A percentile compares a stretch with the other conserved stretches of the same genome.
These are phyloP conservation scores for Echites panduratus DNA, from an alignment of 257 asterid species.

Conservation along the genomic window DNA sequence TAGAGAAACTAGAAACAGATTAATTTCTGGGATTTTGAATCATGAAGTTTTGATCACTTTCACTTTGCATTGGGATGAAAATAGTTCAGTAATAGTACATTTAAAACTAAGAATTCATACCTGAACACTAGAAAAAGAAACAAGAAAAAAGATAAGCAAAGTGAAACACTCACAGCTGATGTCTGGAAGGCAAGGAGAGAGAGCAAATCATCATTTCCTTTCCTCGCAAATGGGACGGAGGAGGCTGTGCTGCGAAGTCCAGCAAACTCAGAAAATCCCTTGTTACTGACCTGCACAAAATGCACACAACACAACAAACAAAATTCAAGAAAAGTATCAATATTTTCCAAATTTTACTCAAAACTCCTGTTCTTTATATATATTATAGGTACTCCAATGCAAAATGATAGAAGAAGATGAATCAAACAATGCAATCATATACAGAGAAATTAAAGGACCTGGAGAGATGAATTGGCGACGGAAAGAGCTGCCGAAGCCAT, in stretches of 20 bases:
- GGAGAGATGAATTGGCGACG: slow-evolving; percentile 66
- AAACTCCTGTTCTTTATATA: not conserved
- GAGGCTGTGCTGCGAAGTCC: slow-evolving; percentile 73
- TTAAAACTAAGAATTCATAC: not conserved
- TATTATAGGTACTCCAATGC: no score
- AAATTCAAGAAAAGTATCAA: no score
- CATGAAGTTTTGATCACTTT: no score
- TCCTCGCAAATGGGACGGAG: slow-evolving; percentile 49
- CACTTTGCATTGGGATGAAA: not conserved
- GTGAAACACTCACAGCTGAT: slow-evolving; percentile 49
- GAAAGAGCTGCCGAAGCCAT: slow-evolving; percentile 90
- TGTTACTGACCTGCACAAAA: slow-evolving; percentile 61
- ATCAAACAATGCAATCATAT: no score
- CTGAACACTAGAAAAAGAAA: not conserved
- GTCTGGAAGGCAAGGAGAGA: slow-evolving; percentile 73
- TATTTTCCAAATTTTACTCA: not conserved
- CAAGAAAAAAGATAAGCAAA: not conserved
- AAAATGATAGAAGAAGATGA: no score
- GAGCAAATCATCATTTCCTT: slow-evolving; percentile 53
- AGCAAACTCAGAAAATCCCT: slow-evolving; percentile 74
- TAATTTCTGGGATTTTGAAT: no score
- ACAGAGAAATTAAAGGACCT: slow-evolving; percentile 29
- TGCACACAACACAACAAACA: not conserved
- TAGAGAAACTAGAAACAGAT: not conserved
- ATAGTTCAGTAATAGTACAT: not conserved